phyloP scores from a whole-genome alignment of 768 basidiomycete species.

The Kwoniella heveanensis region DNA sequence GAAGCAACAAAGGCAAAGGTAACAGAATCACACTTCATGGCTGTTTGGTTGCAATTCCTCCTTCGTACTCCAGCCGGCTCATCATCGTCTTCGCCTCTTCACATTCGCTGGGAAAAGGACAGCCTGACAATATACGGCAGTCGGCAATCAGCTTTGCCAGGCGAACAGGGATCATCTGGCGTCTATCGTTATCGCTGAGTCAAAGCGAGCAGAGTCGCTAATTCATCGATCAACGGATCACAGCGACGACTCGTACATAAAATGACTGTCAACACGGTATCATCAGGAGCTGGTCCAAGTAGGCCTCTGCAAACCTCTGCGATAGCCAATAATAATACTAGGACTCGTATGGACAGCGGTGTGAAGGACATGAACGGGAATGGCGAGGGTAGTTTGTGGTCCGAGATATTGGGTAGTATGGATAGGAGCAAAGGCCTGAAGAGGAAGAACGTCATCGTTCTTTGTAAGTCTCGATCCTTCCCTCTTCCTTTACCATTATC shows the following conservation, averaged over 20 bases:
- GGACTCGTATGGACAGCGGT: background rate
- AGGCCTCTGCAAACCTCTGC: constrained; percentile 6
- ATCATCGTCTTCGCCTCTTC: too few species aligned
- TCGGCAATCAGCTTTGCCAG: too few species aligned
- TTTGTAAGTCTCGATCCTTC: constrained; percentile 59
- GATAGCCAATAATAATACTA: background rate
- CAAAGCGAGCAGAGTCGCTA: too few species aligned
- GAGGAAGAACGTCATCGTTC: constrained; percentile 81
- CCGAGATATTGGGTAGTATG: constrained; percentile 83
- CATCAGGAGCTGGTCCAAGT: constrained; percentile 16
- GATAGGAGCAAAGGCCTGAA: constrained; percentile 71
- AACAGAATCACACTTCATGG: too few species aligned
- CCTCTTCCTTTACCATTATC: background rate
- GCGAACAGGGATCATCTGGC: too few species aligned
- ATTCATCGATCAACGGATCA: background rate
- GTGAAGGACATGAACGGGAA: background rate
- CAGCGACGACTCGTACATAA: background rate
- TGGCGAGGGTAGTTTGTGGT: constrained; percentile 70
- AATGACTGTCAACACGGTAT: constrained; percentile 9
- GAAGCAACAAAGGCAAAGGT: too few species aligned
- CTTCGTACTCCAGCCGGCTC: too few species aligned
- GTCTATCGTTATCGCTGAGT: too few species aligned
- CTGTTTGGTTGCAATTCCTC: too few species aligned
- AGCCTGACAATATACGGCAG: too few species aligned
- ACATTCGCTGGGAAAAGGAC: too few species aligned